Percentiles rank a stretch among this genome's conserved stretches.
phyloP scores from a whole-genome alignment of 257 asterid genomes.

The Petunia secreta region DNA sequence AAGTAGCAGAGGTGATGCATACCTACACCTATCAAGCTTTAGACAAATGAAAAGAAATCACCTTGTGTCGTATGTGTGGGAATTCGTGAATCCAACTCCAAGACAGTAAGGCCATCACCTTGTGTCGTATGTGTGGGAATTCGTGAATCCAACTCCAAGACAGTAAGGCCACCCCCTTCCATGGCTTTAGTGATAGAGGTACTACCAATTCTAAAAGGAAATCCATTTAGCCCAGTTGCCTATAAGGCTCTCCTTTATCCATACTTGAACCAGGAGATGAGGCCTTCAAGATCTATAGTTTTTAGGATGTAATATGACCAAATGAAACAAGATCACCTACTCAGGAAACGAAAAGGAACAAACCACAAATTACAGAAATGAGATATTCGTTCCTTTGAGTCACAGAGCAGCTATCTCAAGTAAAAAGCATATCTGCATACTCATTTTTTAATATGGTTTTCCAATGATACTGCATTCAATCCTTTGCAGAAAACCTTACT shows the following conservation, averaged over 20 bases:
- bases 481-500: constrained; percentile 90
- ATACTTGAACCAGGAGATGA: constrained; percentile 18
- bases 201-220: background rate
- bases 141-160: too few relatives aligned
- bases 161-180: background rate
- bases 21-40: too few relatives aligned
- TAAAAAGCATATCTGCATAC: constrained; percentile 30
- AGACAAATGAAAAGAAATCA: too few relatives aligned
- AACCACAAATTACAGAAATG: background rate
- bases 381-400: constrained; percentile 3
- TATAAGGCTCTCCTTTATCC: constrained; percentile 7
- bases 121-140: too few relatives aligned
- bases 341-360: background rate
- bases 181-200: background rate
- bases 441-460: constrained; percentile 75
- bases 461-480: constrained; percentile 96
- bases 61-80: too few relatives aligned
- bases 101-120: too few relatives aligned
- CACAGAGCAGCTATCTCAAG: constrained; percentile 27
- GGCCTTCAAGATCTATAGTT: background rate
- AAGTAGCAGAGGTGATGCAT: too few relatives aligned
- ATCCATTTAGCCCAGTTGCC: background rate
- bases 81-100: too few relatives aligned
- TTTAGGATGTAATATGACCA: constrained; percentile 1
- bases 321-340: constrained; percentile 6